Base-by-base conservation (phyloP, 2,329 filamentous ascomycete genomes). In the Coniosporium tulheliwenetii region DNA sequence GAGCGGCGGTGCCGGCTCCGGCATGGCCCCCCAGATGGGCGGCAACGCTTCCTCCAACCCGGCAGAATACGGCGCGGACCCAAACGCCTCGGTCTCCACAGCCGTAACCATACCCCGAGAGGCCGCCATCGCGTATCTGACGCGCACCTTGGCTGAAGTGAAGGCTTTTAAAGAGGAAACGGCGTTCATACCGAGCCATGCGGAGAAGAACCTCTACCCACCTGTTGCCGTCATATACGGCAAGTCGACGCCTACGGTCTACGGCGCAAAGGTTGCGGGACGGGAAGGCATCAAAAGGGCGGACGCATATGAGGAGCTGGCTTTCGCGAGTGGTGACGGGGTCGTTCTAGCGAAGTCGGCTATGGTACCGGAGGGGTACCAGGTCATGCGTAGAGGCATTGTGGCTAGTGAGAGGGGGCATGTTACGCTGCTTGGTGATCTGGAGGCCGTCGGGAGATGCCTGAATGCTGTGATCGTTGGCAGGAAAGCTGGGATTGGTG, bases 311-410 rank as follows among this genome's bases (percentile, higher is more conserved):
- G 85, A 93, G 48, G 80, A 93, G 50, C 68, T 96, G 2, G 74
- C 85, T 0, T 95, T 95, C 61, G 81, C 82, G 1, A 80, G 79
- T 15, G 86, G 87, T 2, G 87, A 96, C 55, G 89, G 87, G 0
- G 87, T 96, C 0, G 85, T 89, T 41, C 70, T 95, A 5, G 84
- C 87, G 0, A 76, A 76, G 39, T 84, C 89, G 45, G 82, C 86
- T 0, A 89, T 93, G 83, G 60, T 93, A 36, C 87, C 87, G 0
- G 63, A 73, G 2, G 86, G 86, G 0, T 95, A 94, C 55, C 69
- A 73, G 38, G 67, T 82, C 31, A 84, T 79, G 1, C 75, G 71
- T 37, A 80, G 79, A 10, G 86, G 86, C 0, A 66, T 85, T 13
- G 75, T 94, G 10, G 79, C 76, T 49, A 86, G 80, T 41, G 85